phyloP scores from a whole-genome alignment of 2,329 filamentous ascomycete genomes.

The Aureobasidium sp. region DNA sequence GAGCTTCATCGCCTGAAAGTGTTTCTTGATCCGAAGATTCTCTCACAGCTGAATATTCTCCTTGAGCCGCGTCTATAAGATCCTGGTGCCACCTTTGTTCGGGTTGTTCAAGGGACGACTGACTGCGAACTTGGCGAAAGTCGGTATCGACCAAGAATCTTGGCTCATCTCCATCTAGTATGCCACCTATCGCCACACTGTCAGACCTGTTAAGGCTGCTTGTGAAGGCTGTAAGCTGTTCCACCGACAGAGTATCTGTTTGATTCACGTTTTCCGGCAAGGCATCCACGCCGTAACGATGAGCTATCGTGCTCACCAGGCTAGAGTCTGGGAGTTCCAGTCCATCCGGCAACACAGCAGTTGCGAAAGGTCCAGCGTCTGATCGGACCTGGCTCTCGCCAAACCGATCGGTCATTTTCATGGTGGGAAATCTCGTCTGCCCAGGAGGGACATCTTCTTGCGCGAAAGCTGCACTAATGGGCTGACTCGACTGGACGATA shows the following conservation, averaged over 20 bases:
- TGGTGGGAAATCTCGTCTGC: conserved; percentile 21
- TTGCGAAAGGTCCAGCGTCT: conserved; percentile 2
- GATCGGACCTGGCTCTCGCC: conserved; percentile 25
- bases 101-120: not conserved
- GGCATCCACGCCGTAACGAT: conserved; percentile 33
- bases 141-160: conserved; percentile 9
- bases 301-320: not conserved
- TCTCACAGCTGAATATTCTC: not conserved
- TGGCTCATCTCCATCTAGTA: not conserved
- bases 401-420: conserved; percentile 30
- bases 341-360: conserved; percentile 15
- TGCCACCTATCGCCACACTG: not conserved
- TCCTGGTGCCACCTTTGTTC: conserved; percentile 65
- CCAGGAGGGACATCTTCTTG: conserved; percentile 31
- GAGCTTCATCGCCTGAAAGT: not conserved
- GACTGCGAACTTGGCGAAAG: not conserved
- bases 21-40: not conserved
- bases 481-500: conserved; percentile 38
- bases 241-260: not conserved
- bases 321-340: not conserved
- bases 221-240: not conserved
- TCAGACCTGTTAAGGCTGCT: not conserved
- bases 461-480: conserved; percentile 40
- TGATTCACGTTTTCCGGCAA: not conserved
- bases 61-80: conserved; percentile 16